Base-by-base conservation (phyloP, 345 rosid species). In the Kernera saxatilis region DNA sequence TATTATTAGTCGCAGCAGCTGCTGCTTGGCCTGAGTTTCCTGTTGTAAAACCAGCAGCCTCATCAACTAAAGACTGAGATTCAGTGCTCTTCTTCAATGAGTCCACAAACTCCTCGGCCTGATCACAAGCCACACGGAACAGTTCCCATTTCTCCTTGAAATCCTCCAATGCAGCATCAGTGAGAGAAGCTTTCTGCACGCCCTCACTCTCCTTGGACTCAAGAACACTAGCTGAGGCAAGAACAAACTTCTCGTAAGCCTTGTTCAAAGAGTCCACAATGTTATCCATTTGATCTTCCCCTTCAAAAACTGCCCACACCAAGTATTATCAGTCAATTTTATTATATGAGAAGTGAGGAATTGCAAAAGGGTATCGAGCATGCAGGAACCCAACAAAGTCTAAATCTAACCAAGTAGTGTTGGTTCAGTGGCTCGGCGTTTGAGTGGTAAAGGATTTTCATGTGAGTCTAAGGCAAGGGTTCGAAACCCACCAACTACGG, bases 31-130 rank as follows among this genome's bases (percentile, higher is more conserved):
- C 88, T 0, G 91, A 66, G 85, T 86, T 87, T 50, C 83, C 90
- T 62, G 79, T 39, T 3, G 74, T 67, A 40, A 63, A 70, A 27
- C 94, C 96, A 1, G 93, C 91, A 43, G 99, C 97, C 65, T 94
- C 97, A 57, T 94, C 99, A 17, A 72, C 78, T 14, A 94, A 71
- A 74, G 97, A 91, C 80, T 94, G 95, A 0, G 95, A 91, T 43
- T 96, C 95, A 25, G 91, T 89, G 77, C 96, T 86, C 45, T 86
- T 96, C 78, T 88, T 91, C 44, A 88, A 86, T 2, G 97, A 94
- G 78, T 91, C 95, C 64, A 94, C 96, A 76, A 91, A 88, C 80
- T 94, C 99, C 79, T 94, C 99, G 0, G 97, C 96, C 54, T 91
- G 96, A 80, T 94, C 97, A 64, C 97, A 94, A 14, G 97, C 93